phyloP scores from a whole-genome alignment of 257 asterid species.

The Paraleonurus japonicus region DNA sequence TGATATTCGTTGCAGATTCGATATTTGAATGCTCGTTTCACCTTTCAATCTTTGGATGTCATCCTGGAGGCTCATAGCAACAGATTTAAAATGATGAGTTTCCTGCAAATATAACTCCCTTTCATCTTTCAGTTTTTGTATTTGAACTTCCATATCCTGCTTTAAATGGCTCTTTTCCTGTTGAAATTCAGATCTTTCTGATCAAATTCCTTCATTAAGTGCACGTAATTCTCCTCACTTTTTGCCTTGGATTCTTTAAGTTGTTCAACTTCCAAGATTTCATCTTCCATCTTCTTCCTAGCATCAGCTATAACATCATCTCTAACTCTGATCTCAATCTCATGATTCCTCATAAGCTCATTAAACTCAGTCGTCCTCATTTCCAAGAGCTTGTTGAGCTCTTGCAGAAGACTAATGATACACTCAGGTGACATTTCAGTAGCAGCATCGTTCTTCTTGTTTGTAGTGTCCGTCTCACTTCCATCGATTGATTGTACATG shows the following conservation, averaged over 20 bases:
- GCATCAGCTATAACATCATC: slow-evolving; percentile 34
- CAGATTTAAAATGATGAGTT: slow-evolving; percentile 31
- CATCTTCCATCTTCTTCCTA: slow-evolving; percentile 40
- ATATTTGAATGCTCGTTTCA: slow-evolving; percentile 36
- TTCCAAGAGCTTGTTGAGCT: slow-evolving; percentile 65
- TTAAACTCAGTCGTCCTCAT: slow-evolving; percentile 44
- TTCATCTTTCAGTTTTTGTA: slow-evolving; percentile 41
- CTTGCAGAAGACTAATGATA: slow-evolving; percentile 39
- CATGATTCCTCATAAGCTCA: slow-evolving; percentile 27
- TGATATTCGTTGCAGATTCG: slow-evolving; percentile 43
- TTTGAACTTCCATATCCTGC: slow-evolving; percentile 34
- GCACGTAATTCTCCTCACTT: slow-evolving; percentile 39
- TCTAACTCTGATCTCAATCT: slow-evolving; percentile 44
- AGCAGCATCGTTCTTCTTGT: slow-evolving; percentile 16
- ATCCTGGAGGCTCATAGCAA: slow-evolving; percentile 39
- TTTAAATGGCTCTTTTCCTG: slow-evolving; percentile 36
- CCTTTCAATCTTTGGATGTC: slow-evolving; percentile 44
- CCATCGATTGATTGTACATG: neutral
- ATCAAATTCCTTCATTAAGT: slow-evolving; percentile 42
- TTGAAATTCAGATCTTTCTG: slow-evolving; percentile 37
- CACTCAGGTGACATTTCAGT: slow-evolving; percentile 27
- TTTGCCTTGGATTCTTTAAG: slow-evolving; percentile 39
- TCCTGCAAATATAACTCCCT: slow-evolving; percentile 40
- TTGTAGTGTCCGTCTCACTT: too few relatives aligned
- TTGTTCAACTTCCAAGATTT: slow-evolving; percentile 36